These are phyloP conservation scores for Gentiana straminea DNA, from an alignment of 257 asterid genomes.

Conservation along the genomic window DNA sequence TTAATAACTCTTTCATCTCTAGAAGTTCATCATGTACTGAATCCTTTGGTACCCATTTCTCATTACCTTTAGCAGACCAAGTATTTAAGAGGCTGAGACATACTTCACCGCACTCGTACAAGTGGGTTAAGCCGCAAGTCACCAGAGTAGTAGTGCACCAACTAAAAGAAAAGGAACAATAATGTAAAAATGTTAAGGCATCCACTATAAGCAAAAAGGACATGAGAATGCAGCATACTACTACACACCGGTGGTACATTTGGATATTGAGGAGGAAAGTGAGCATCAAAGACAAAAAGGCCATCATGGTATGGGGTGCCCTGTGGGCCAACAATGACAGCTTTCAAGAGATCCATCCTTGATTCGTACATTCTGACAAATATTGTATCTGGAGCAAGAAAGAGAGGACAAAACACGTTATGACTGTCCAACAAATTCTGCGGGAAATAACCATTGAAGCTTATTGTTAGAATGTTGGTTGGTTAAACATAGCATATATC, in stretches of 20 bases:
- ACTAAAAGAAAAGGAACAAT: conserved; percentile 14
- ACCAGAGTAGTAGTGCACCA: conserved; percentile 46
- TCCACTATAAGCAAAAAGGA: conserved; percentile 1
- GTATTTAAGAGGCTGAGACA: conserved; percentile 53
- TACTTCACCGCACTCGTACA: conserved; percentile 53
- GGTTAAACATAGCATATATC: too few relatives aligned
- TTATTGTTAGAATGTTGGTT: too few relatives aligned
- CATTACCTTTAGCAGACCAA: conserved; percentile 40
- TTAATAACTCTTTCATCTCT: too few relatives aligned
- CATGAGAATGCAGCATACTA: neutral
- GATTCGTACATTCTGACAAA: conserved; percentile 41
- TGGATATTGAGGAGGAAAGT: conserved; percentile 40
- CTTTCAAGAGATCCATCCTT: conserved; percentile 53
- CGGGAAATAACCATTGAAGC: too few relatives aligned
- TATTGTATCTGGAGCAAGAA: conserved; percentile 26
- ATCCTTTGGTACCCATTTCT: conserved; percentile 38
- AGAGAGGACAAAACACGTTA: too few relatives aligned
- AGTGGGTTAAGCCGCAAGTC: conserved; percentile 44
- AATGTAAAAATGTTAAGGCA: neutral
- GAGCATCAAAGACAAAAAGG: conserved; percentile 38
- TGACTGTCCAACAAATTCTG: too few relatives aligned
- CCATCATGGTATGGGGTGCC: conserved; percentile 64
- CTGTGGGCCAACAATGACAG: conserved; percentile 47
- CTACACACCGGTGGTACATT: conserved; percentile 37
- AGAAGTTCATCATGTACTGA: too few relatives aligned